These are phyloP conservation scores for Jackrogersella minutella DNA, from an alignment of 495 filamentous ascomycete genomes.

Conservation along the genomic window DNA sequence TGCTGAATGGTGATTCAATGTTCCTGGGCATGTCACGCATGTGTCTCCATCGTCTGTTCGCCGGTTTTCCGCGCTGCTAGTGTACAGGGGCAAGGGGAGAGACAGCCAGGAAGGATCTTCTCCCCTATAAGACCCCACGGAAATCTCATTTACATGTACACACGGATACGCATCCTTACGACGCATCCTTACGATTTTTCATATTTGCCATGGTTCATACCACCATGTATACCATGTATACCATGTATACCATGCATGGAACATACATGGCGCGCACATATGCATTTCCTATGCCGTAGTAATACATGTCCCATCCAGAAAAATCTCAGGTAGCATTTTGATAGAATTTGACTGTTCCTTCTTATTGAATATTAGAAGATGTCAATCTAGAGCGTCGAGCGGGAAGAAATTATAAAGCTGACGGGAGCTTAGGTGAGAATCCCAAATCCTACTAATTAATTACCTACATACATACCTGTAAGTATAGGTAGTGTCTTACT, in stretches of 20 bases:
- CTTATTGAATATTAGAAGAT: background rate
- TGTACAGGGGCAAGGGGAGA: slow-evolving; percentile 4
- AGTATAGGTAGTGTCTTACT: too few relatives aligned
- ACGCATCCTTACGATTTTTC: too few relatives aligned
- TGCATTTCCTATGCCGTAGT: background rate
- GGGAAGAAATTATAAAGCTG: background rate
- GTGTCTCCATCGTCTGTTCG: slow-evolving; percentile 3
- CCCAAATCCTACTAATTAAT: slow-evolving; percentile 2
- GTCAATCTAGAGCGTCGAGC: background rate
- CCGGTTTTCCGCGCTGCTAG: background rate
- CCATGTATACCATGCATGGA: too few relatives aligned
- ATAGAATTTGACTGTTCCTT: background rate
- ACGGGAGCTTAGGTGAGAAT: slow-evolving; percentile 1
- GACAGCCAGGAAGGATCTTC: background rate
- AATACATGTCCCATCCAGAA: background rate
- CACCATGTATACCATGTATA: too few relatives aligned
- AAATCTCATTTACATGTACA: slow-evolving; percentile 7
- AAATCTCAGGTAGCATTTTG: background rate
- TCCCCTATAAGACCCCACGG: slow-evolving; percentile 2
- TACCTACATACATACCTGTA: background rate
- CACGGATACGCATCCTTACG: background rate
- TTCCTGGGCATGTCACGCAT: slow-evolving; percentile 11
- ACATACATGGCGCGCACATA: too few relatives aligned
- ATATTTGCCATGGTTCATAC: too few relatives aligned
- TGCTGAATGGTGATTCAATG: background rate